Conservation (phyloP, 169 alveolate genomes). For the Plasmodium vivax region DNA sequence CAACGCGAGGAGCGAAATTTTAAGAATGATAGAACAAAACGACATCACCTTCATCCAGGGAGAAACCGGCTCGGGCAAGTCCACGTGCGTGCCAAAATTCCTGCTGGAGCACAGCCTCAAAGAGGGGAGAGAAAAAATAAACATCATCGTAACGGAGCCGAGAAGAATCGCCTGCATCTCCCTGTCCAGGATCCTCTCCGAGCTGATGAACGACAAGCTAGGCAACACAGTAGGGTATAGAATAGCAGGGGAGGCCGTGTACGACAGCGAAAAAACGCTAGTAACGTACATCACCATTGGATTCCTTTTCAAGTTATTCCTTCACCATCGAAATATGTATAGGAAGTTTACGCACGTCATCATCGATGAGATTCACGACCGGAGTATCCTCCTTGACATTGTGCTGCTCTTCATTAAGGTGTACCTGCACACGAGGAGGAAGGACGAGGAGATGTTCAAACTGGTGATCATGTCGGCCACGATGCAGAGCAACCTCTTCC, state of each 20-base stretch:
- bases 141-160: constrained; percentile 87
- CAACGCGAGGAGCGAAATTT: constrained; percentile 10
- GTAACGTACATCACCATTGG: constrained; percentile 92
- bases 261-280: constrained; percentile 81
- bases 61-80: constrained; percentile 94
- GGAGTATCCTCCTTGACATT: constrained; percentile 90
- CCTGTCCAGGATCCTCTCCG: constrained; percentile 86
- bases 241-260: constrained; percentile 84
- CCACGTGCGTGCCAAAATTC: constrained; percentile 77
- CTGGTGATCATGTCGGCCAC: constrained; percentile 92
- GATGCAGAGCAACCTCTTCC: constrained; percentile 86
- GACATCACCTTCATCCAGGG: constrained; percentile 92
- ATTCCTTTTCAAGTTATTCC: constrained; percentile 90
- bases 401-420: constrained; percentile 35
- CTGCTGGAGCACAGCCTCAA: constrained; percentile 30
- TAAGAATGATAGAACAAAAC: constrained; percentile 81
- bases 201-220: constrained; percentile 80
- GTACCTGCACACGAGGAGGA: constrained; percentile 21
- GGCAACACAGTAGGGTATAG: constrained; percentile 91
- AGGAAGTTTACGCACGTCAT: constrained; percentile 85
- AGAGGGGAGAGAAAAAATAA: constrained; percentile 50
- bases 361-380: constrained; percentile 94
- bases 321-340: constrained; percentile 79
- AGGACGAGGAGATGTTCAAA: constrained; percentile 75
- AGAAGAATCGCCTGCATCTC: constrained; percentile 91